Evolutionary conservation across 129 eudicot genomes (phyloP).

Genomic region (Sambucus nigra): DNA sequence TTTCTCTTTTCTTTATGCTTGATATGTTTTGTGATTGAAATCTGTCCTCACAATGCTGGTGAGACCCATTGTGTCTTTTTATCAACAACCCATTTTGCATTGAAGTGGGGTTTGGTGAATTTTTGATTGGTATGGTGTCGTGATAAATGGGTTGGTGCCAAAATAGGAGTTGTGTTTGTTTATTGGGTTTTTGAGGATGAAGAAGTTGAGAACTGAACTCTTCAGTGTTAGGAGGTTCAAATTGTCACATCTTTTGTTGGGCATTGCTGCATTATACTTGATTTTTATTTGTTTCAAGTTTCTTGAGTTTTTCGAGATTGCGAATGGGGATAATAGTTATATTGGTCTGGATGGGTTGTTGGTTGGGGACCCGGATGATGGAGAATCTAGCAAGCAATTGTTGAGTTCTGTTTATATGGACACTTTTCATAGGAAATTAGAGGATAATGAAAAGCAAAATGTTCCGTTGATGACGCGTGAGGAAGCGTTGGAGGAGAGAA

Average conservation of each 20-base stretch:
- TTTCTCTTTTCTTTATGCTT: background rate
- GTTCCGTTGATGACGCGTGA: conserved; percentile 13
- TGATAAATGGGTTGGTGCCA: conserved; percentile 15
- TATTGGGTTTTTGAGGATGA: conserved; percentile 42
- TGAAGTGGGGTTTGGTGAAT: conserved; percentile 1
- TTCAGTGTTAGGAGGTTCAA: conserved; percentile 54
- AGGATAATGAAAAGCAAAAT: conserved; percentile 31
- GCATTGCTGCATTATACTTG: conserved; percentile 63
- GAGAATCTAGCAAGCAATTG: conserved; percentile 28
- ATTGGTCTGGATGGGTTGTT: conserved; percentile 13
- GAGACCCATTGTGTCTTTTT: no score
- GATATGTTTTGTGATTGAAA: background rate
- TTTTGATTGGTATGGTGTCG: conserved; percentile 6
- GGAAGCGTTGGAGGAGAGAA: conserved; percentile 11
- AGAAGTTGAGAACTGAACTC: conserved; percentile 62
- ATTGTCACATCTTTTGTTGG: conserved; percentile 55
- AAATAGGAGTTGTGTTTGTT: conserved; percentile 1
- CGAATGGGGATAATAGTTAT: conserved; percentile 28
- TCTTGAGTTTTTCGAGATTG: conserved; percentile 52
- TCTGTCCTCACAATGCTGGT: no score
- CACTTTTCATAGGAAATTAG: conserved; percentile 37
- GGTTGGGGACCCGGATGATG: conserved; percentile 14
- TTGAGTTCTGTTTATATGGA: conserved; percentile 32
- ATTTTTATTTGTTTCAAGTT: conserved; percentile 61
- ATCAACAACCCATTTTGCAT: no score